Evolutionary conservation across 2,329 filamentous ascomycete genomes (phyloP).

Genomic region (Boeremia exigua): DNA sequence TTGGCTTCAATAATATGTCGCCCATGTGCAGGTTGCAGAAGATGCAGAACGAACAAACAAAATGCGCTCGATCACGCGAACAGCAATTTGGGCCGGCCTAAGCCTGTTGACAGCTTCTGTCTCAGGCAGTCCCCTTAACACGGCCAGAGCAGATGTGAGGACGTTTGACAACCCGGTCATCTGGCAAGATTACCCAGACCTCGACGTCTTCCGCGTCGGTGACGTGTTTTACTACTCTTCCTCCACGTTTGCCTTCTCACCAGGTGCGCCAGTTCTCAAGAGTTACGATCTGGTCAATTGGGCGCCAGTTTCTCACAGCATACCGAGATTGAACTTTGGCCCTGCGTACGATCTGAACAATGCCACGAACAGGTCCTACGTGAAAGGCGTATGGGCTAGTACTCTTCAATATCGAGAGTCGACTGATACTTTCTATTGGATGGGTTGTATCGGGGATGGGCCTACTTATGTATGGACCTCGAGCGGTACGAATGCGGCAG

Average conservation of each 20-base stretch:
- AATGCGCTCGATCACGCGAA: neutral
- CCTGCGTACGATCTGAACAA: conserved; percentile 57
- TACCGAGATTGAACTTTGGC: conserved; percentile 47
- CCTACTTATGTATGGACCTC: conserved; percentile 63
- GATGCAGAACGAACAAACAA: neutral
- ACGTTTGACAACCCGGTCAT: conserved; percentile 60
- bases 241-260: conserved; percentile 63
- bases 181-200: conserved; percentile 62
- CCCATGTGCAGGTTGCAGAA: neutral
- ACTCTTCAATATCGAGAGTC: conserved; percentile 60
- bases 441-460: conserved; percentile 60
- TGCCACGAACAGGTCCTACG: conserved; percentile 53
- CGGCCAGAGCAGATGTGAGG: conserved; percentile 9
- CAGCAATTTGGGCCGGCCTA: neutral
- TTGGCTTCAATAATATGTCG: neutral
- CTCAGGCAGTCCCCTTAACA: neutral
- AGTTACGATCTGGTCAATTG: conserved; percentile 63
- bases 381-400: conserved; percentile 63
- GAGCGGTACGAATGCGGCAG: conserved; percentile 47
- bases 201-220: conserved; percentile 60
- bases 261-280: conserved; percentile 62
- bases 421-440: conserved; percentile 62
- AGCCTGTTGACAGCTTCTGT: neutral
- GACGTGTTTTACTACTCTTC: conserved; percentile 62
- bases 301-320: conserved; percentile 50